Evolutionary conservation across 176 grass and related monocot genomes (phyloP).

Genomic region (Carex myosuroides): DNA sequence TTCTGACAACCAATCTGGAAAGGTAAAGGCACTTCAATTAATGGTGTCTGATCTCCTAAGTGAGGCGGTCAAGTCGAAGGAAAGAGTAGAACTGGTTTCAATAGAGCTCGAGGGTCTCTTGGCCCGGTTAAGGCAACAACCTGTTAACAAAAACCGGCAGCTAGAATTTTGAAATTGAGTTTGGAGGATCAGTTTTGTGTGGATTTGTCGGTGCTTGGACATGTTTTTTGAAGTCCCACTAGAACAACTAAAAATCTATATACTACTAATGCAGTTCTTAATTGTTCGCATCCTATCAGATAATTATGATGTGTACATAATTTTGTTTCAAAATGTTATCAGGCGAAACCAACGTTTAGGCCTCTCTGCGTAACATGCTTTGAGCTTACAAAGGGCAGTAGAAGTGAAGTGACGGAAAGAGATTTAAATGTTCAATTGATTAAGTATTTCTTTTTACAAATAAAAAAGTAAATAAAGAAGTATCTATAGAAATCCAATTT

Average conservation of each 20-base stretch:
- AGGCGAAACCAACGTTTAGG: background rate
- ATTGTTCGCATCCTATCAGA: background rate
- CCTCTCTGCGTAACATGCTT: background rate
- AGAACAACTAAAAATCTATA: background rate
- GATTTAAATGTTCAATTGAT: background rate
- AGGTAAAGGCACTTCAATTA: constrained; percentile 35
- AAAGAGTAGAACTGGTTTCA: constrained; percentile 46
- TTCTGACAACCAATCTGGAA: constrained; percentile 22
- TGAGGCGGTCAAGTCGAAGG: constrained; percentile 55
- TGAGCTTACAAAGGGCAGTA: background rate
- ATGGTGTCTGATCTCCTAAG: constrained; percentile 37
- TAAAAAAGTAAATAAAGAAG: background rate
- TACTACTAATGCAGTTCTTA: background rate
- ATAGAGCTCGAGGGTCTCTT: constrained; percentile 43
- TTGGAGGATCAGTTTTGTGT: background rate
- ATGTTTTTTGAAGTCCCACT: background rate
- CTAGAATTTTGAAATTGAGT: background rate
- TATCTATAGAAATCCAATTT: background rate
- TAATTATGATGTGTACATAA: background rate
- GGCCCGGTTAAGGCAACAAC: constrained; percentile 38
- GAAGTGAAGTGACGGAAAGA: background rate
- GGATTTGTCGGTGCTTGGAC: background rate
- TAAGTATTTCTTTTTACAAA: background rate
- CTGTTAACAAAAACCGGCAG: background rate
- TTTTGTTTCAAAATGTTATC: background rate